Evolutionary conservation across 23 red algal genomes (phyloP).

Genomic region (Agarophyton chilense): DNA sequence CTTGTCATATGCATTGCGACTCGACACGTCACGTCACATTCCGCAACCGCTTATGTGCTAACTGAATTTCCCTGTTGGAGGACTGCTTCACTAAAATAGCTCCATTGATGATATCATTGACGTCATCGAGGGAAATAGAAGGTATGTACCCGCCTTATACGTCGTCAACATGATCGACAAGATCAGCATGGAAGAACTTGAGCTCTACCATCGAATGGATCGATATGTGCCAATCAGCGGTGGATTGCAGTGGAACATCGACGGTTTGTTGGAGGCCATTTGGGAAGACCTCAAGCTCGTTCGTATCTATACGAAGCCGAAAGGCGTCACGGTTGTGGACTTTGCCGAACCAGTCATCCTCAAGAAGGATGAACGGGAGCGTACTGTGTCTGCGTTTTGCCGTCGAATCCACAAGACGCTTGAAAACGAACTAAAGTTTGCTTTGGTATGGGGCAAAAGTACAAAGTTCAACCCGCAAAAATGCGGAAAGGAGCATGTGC

Average conservation of each 20-base stretch:
- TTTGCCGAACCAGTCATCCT: conserved; percentile 94
- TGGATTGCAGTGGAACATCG: conserved; percentile 91
- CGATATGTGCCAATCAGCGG: conserved; percentile 88
- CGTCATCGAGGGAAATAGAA: conserved; percentile 95
- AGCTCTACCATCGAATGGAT: conserved; percentile 88
- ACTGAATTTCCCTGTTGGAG: too few relatives aligned
- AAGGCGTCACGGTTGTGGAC: conserved; percentile 79
- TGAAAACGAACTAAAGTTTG: conserved; percentile 87
- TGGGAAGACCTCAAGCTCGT: conserved; percentile 90
- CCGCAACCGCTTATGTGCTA: too few relatives aligned
- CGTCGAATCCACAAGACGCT: conserved; percentile 90
- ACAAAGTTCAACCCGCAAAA: conserved; percentile 98
- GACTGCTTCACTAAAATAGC: too few relatives aligned
- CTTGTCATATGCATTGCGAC: too few relatives aligned
- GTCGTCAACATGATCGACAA: conserved; percentile 98
- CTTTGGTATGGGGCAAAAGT: conserved; percentile 89
- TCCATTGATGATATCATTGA: conserved; percentile 98
- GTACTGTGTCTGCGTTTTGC: conserved; percentile 92
- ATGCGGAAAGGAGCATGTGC: conserved; percentile 91
- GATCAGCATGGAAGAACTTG: conserved; percentile 95
- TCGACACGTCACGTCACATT: too few relatives aligned
- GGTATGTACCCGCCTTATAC: conserved; percentile 91
- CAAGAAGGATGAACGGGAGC: conserved; percentile 70
- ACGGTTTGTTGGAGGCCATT: conserved; percentile 88
- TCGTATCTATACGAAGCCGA: conserved; percentile 99